Base-by-base conservation (phyloP, 495 filamentous ascomycete genomes). In the Tuber melanosporum region DNA sequence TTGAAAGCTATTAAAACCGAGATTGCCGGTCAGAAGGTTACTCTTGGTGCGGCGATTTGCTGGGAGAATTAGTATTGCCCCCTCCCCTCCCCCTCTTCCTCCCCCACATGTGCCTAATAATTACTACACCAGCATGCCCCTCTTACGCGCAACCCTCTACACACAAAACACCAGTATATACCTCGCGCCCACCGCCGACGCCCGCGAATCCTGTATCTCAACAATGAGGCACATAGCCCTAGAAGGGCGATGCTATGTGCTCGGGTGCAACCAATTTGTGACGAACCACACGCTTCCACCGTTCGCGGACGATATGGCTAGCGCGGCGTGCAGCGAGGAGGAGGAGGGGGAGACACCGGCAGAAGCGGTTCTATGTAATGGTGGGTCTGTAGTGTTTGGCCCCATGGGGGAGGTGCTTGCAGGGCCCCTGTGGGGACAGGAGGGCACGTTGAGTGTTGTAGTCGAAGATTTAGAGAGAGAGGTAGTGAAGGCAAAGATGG, bases 81-180 rank as follows among this genome's bases (percentile, higher is more conserved):
- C 52, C 15, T 22, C 2, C 2, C 8, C 42, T 4, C 42, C 10
- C 26, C 12, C 39, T 7, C 14, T 47, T 62, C 44, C n/a, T 39
- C 15, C 46, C 47, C n/a, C 45, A 43, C 73, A 74, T 8, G n/a
- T 39, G 12, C 69, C 71, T 75, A 26, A 76, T 9, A 12, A 39
- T n/a, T 15, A 4, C 12, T 15, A 71, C 17, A 1, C 19, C 22
- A 81, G 80, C 83, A 98, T 98, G 95, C 95, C 95, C 0, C 85
- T 98, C 32, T 87, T 98, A 1, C 86, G 92, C 14, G 88, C 93
- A 73, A 89, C 90, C 36, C 87, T 98, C 26, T 98, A 98, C 81
- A 88, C 89, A 3, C 95, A 98, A 84, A 96, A 97, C 82, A 91
- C 97, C 75, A 97, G 95, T 82, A 86, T 98, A 36, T 98, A 96